These are phyloP conservation scores for Paramecium primaurelia DNA, from an alignment of 73 alveolate genomes.

Conservation along the genomic window DNA sequence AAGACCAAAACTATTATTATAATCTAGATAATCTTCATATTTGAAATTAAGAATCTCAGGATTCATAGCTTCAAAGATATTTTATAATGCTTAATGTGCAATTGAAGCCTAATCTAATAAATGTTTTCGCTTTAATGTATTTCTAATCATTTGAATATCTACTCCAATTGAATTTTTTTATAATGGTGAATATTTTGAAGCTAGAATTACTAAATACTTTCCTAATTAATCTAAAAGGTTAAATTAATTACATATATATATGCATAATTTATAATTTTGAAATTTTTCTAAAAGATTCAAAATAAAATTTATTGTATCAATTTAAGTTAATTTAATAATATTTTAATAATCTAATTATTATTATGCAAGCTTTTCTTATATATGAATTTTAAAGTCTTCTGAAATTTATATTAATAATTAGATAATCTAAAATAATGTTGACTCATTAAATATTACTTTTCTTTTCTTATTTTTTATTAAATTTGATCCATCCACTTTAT, in stretches of 20 bases:
- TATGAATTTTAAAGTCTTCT: conserved; percentile 68
- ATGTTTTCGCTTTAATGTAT: conserved; percentile 39
- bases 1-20: conserved; percentile 36
- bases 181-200: conserved; percentile 76
- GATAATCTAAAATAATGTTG: conserved; percentile 73
- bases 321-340: conserved; percentile 72
- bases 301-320: conserved; percentile 67
- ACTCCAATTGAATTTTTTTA: conserved; percentile 41
- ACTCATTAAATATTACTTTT: conserved; percentile 78
- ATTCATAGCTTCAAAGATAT: conserved; percentile 71
- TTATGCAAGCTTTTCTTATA: conserved; percentile 20
- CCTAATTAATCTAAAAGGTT: conserved; percentile 73
- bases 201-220: conserved; percentile 70
- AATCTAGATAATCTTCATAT: neutral
- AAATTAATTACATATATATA: conserved; percentile 85
- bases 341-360: conserved; percentile 58
- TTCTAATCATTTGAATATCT: neutral
- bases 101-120: conserved; percentile 65
- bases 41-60: conserved; percentile 67
- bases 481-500: neutral
- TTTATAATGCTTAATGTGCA: conserved; percentile 81
- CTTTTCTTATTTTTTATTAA: conserved; percentile 42
- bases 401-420: conserved; percentile 76
- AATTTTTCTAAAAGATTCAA: conserved; percentile 83
- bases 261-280: conserved; percentile 79